phyloP scores from a whole-genome alignment of 805 yeast species.

The Priceomyces fermenticarens region DNA sequence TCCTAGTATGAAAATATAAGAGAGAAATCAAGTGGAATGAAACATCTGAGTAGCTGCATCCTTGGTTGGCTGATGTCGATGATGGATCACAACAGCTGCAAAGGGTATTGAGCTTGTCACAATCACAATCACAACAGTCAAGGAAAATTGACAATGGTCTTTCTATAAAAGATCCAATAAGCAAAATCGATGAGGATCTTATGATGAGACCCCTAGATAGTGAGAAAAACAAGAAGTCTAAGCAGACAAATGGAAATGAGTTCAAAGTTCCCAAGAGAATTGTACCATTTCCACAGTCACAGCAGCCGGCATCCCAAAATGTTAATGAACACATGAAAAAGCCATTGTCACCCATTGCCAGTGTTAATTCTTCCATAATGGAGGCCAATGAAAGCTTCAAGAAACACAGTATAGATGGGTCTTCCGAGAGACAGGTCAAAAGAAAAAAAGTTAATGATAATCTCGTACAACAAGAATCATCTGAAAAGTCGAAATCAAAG shows the following conservation, averaged over 20 bases:
- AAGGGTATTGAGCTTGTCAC: conserved; percentile 57
- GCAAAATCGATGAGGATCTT: conserved; percentile 40
- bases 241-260: conserved; percentile 22
- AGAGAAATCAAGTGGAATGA: no score
- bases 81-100: conserved; percentile 26
- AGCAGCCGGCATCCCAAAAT: conserved; percentile 14
- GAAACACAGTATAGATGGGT: background rate
- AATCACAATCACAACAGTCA: conserved; percentile 66
- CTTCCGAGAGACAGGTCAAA: background rate
- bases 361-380: background rate
- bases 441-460: background rate
- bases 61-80: conserved; percentile 61
- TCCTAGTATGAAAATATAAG: conserved; percentile 69
- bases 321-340: background rate
- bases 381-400: background rate
- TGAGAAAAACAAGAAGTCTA: conserved; percentile 18
- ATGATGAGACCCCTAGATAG: conserved; percentile 41
- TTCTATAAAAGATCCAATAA: conserved; percentile 31
- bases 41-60: no score
- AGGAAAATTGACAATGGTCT: conserved; percentile 40
- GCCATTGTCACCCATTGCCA: background rate
- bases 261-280: conserved; percentile 44
- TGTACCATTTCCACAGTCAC: conserved; percentile 42
- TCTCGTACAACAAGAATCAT: no score
- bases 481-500: no score